These are phyloP conservation scores for Creolimax fragrantissima DNA, from an alignment of 78 protist species.

Conservation along the genomic window DNA sequence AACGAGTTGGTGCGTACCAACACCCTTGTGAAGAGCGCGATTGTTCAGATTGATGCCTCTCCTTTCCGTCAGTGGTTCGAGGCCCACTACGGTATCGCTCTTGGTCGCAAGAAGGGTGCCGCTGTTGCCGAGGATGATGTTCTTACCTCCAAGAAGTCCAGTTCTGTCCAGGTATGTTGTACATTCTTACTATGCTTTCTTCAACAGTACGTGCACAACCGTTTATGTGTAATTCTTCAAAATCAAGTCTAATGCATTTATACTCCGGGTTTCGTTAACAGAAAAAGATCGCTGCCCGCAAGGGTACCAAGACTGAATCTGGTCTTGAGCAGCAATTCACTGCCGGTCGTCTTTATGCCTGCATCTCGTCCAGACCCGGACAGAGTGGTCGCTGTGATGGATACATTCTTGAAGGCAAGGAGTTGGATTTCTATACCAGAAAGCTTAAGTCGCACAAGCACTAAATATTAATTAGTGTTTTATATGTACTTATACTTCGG, in stretches of 20 bases:
- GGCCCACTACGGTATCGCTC: slow-evolving; percentile 81
- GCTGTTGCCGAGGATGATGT: slow-evolving; percentile 43
- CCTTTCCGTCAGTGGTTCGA: slow-evolving; percentile 96
- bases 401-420: slow-evolving; percentile 97
- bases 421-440: slow-evolving; percentile 93
- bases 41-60: slow-evolving; percentile 89
- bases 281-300: slow-evolving; percentile 16
- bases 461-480: neutral
- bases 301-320: slow-evolving; percentile 49
- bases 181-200: neutral
- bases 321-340: slow-evolving; percentile 77
- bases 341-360: slow-evolving; percentile 91
- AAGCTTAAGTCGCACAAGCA: slow-evolving; percentile 54
- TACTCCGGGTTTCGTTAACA: no score
- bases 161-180: neutral
- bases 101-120: slow-evolving; percentile 74
- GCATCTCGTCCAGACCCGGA: slow-evolving; percentile 91
- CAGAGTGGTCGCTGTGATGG: slow-evolving; percentile 98
- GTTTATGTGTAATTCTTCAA: no score
- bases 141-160: slow-evolving; percentile 25
- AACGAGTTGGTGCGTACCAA: slow-evolving; percentile 99
- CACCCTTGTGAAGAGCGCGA: slow-evolving; percentile 93
- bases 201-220: neutral
- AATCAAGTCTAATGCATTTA: no score
- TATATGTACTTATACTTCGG: neutral